These are phyloP conservation scores for Macroventuria anomochaeta DNA, from an alignment of 2,329 filamentous ascomycete genomes.

Conservation along the genomic window DNA sequence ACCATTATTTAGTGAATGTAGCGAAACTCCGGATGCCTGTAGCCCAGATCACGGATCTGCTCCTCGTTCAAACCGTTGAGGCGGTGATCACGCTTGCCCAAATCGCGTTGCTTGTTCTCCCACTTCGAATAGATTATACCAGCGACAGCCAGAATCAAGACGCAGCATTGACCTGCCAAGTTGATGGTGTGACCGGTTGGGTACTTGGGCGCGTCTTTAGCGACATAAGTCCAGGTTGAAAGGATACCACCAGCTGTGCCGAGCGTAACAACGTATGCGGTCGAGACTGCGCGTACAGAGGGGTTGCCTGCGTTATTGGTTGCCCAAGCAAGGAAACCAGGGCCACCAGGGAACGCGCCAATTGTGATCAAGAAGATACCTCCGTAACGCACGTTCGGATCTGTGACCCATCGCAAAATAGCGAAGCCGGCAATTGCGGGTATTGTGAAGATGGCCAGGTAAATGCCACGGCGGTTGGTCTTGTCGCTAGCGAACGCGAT, in stretches of 20 bases:
- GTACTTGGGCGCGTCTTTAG: slow-evolving; percentile 68
- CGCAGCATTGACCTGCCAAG: slow-evolving; percentile 57
- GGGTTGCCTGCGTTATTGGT: slow-evolving; percentile 66
- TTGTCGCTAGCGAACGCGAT: slow-evolving; percentile 49
- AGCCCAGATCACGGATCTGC: slow-evolving; percentile 58
- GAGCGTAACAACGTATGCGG: slow-evolving; percentile 71
- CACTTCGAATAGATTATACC: slow-evolving; percentile 61
- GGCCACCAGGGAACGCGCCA: slow-evolving; percentile 65
- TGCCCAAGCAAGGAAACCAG: slow-evolving; percentile 65
- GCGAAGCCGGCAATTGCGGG: slow-evolving; percentile 60
- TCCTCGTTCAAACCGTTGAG: slow-evolving; percentile 58
- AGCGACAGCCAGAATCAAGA: slow-evolving; percentile 54
- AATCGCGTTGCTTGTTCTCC: slow-evolving; percentile 59
- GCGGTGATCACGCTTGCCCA: slow-evolving; percentile 58
- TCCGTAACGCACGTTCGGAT: slow-evolving; percentile 62
- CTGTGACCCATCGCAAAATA: slow-evolving; percentile 62
- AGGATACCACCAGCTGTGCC: slow-evolving; percentile 65
- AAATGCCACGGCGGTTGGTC: slow-evolving; percentile 48
- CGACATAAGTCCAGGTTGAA: slow-evolving; percentile 62
- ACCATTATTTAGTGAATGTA: slow-evolving; percentile 56
- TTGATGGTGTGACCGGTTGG: slow-evolving; percentile 74
- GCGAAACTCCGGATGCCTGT: slow-evolving; percentile 62
- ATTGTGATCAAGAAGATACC: slow-evolving; percentile 63
- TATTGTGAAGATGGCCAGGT: slow-evolving; percentile 44
- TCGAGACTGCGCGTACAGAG: slow-evolving; percentile 62